Percentiles rank a stretch among this genome's conserved stretches.
phyloP scores from a whole-genome alignment of 495 filamentous ascomycete genomes.

The Usnea hakonensis region DNA sequence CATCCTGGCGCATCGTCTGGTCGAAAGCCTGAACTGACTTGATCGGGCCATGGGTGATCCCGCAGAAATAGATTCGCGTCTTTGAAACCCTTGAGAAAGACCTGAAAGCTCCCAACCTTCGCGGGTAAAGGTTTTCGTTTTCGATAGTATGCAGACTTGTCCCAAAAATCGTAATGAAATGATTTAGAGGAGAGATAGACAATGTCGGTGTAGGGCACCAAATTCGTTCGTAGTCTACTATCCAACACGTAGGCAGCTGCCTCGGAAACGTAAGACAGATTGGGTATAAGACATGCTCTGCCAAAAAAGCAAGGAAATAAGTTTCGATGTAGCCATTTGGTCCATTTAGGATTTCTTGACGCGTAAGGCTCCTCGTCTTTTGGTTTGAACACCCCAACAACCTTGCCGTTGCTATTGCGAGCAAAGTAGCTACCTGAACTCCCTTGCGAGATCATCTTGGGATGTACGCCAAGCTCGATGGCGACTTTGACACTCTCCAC shows the following conservation, averaged over 20 bases:
- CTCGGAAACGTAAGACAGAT: conserved; percentile 98
- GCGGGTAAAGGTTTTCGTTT: conserved; percentile 81
- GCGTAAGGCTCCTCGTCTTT: conserved; percentile 99
- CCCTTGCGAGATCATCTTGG: conserved; percentile 91
- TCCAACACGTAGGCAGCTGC: conserved; percentile 95
- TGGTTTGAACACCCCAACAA: conserved; percentile 96
- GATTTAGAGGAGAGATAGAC: conserved; percentile 91
- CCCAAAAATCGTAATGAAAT: conserved; percentile 98
- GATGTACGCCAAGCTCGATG: conserved; percentile 88
- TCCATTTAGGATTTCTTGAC: conserved; percentile 87
- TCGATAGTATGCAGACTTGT: conserved; percentile 77
- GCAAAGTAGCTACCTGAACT: conserved; percentile 98
- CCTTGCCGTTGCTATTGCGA: conserved; percentile 79
- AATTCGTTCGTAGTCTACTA: conserved; percentile 75
- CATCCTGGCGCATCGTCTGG: conserved; percentile 62
- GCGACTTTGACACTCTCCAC: conserved; percentile 85
- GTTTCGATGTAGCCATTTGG: conserved; percentile 90
- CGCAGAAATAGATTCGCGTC: conserved; percentile 93
- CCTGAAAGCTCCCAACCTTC: conserved; percentile 93
- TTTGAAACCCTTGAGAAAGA: conserved; percentile 93
- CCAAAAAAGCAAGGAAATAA: conserved; percentile 97
- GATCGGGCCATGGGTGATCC: conserved; percentile 97
- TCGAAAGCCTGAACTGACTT: conserved; percentile 67
- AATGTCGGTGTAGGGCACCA: conserved; percentile 95
- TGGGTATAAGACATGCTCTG: conserved; percentile 91